Base-by-base conservation (phyloP, 345 rosid genomes). In the Populus deltoides region DNA sequence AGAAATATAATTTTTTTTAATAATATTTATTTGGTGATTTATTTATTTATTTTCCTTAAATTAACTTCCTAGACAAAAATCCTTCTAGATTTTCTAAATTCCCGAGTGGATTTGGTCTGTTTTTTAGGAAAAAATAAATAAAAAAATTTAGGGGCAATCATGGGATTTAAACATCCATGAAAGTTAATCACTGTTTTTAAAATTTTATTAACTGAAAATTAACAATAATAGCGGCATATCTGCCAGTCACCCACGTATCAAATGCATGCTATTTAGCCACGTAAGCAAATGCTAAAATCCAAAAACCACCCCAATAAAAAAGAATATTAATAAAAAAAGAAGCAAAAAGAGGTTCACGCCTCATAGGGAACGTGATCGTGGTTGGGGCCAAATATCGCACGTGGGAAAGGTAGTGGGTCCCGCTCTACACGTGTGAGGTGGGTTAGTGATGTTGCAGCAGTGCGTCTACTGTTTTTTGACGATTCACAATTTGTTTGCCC, bases 241-340 rank as follows among this genome's bases (percentile, higher is more conserved):
- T 49, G 79, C 74, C 83, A 78, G 72, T 76, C 79, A 47, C 72
- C 71, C 85, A 83, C 81, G 83, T 80, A 39, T 75, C 61, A 6
- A 17, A 35, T 53, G 76, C 45, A 33, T 16, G 39, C 45, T 68
- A 36, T 4, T 8, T 3, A 0, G 77, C 79, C 83, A 85, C 81
- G 85, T 81, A 51, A 70, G 67, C 81, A 25, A 12, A 39, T 17
- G 47, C 62, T 29, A 63, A 49, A 70, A 65, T 75, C 77, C 80
- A 75, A 67, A 6, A 2, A 9, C 27, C 24, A 18, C n/a, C 45
- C 35, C 10, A 27, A 61, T 7, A 6, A 22, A 35, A n/a, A 8
- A 20, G 8, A 20, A 39, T 39, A 38, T 8, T 8, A 24, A 39
- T 0, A 31, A 10, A 7, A 29, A 8, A 27, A 38, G 10, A 33